Evolutionary conservation across 768 basidiomycete genomes (phyloP), one percentile per base, ranked within the genome.

Genomic region (Leccinum boreale): DNA sequence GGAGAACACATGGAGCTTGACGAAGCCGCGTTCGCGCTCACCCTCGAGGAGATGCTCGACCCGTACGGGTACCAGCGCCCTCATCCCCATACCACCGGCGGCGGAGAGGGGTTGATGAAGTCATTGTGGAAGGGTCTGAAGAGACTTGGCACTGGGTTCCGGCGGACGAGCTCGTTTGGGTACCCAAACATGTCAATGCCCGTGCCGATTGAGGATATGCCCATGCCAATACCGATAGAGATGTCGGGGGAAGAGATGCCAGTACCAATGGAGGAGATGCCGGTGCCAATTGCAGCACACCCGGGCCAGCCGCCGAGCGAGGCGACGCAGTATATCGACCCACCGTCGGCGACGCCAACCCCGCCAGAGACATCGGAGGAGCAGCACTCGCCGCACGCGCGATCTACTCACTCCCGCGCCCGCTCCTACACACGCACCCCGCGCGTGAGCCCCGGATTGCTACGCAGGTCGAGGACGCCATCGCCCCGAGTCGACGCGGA

Each of bases 111-210:
- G 39, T 57, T 74, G 15, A 55, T 71, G 4, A 68, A 67, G 17
- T 68, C 71, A 1, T 57, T 78, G 19, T 72, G 77, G 53, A 63
- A 65, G 1, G 72, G 73, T 4, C 54, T 78, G 8, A 74, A 69
- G 61, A 72, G 69, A 52, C 61, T 67, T 11, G 10, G 29, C 23
- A 63, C 69, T 48, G 62, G 62, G 39, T 58, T 65, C 56, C 45
- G 56, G 1, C 36, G 53, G 29, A 7, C 39, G 4, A 44, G 51
- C 10, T 56, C 57, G 6, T 55, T 58, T 29, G 54, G 8, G 17
- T 39, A 35, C 26, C 50, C 50, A 50, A 63, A 48, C 12, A n/a
- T 50, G 49, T 52, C 42, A 46, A 35, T 55, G 53, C 63, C 35
- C 35, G 6, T 17, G 35, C 35, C 35, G 14, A 5, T 36, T 15